Evolutionary conservation across 2,329 filamentous ascomycete genomes (phyloP), one percentile per base, ranked within the genome.

Genomic region (Hypoxylon sp.): DNA sequence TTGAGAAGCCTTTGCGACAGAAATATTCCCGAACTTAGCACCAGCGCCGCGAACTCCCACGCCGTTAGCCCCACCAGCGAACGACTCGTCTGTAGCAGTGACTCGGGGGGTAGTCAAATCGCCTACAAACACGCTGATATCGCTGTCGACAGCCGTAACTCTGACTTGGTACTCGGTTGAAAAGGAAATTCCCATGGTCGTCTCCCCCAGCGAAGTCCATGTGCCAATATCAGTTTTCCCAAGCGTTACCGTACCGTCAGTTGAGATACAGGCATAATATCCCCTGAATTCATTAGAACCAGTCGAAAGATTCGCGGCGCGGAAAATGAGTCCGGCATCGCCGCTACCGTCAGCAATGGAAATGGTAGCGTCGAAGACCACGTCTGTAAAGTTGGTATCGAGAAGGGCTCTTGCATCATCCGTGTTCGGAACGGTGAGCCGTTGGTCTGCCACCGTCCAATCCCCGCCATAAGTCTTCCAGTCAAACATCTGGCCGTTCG

Each of bases 281-380:
- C 72, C 71, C 19, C 39, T 57, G 24, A 76, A 75, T 0, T 73
- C 72, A 4, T 64, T 46, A 28, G 64, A 60, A 3, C 68, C 70
- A 7, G 51, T 32, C 0, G 59, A 59, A 0, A 70, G 55, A 1
- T 69, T 61, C 4, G 69, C 64, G 4, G 73, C 75, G n/a, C 78
- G 74, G 65, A 80, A 80, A 22, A 79, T 48, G 4, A 80, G 64
- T 1, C 77, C 76, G 1, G 76, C 77, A 26, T 76, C 67, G 2
- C 71, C 70, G 20, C 37, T 44, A 13, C 64, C 62, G 1, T 19
- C 37, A 1, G 52, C 56, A 19, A 74, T 30, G 0, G 68, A 63
- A 17, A 79, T 56, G 10, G 74, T 73, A 1, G 70, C 76, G 6
- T 76, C 71, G 44, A 74, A 76, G 10, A 74, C 59, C 0, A 77